Evolutionary conservation across 495 filamentous ascomycete species (phyloP), one percentile per base, ranked within the genome.

Genomic region (Bathelium albidoporum): DNA sequence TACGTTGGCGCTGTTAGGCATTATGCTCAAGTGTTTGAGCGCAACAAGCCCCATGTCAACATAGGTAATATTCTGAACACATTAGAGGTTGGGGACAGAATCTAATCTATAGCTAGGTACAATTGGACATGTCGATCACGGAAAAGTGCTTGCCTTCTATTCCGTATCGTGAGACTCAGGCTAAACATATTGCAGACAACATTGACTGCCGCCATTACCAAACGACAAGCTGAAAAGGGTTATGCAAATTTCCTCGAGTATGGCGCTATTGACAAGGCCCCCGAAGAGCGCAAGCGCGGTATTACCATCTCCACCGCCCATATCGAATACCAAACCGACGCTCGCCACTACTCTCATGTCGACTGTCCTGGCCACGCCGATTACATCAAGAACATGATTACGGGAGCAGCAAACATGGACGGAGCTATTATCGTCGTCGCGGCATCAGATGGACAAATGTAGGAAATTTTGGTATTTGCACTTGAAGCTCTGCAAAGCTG

Each of bases 351-450:
- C 80, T 91, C 94, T 71, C 94, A 98, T 84, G 94, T 98, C 80
- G 94, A 98, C 84, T 98, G 94, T 77, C 94, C 94, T 61, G 94
- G 94, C 77, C 94, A 98, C 85, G 94, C 94, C 74, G 94, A 98
- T 90, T 98, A 97, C 82, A 97, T 98, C 79, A 98, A 98, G 86
- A 98, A 98, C 85, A 97, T 97, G 92, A 97, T 97, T 76, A 96
- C 92, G 68, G 92, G 92, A 82, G 89, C 92, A 64, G 90, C 93
- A 66, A 90, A 86, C 82, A 97, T 97, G 92, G 92, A 97, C 70
- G 92, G 94, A 73, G 93, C 94, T 68, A 90, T 98, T 73, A 96
- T 98, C 77, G 94, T 98, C 64, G 95, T 97, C 71, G 95, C 94
- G 74, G 94, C 94, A 76, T 95, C 90, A 31, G 94, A 98, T 76